Evolutionary conservation across 2,329 filamentous ascomycete species (phyloP), one percentile per base, ranked within the genome.

Genomic region (Amauroascus verrucosus): DNA sequence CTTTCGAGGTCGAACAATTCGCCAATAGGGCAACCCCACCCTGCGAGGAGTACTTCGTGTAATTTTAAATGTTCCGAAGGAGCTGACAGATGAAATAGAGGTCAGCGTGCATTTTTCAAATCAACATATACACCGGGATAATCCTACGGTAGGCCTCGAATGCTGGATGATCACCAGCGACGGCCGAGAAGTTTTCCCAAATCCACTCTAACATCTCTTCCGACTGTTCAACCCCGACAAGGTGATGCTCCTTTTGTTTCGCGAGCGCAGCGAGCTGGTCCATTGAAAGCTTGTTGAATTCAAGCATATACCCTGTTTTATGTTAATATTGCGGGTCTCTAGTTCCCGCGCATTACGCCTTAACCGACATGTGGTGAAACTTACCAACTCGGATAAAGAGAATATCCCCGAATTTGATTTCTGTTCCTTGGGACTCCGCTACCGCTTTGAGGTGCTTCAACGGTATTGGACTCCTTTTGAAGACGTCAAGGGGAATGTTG

Each of bases 101-200:
- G 28, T 47, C 28, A 47, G 44, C n/a, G 33, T 32, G 11, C n/a
- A 13, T 14, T 18, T 33, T 33, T 47, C 16, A 33, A 38, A n/a
- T 22, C 20, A n/a, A 26, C 45, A 2, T 8, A 40, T 14, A 22
- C 7, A 30, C n/a, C 16, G 6, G 28, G 38, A 40, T 30, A 30
- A 6, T 61, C 56, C 38, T 37, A 56, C 46, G 58, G 51, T 52
- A 55, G 26, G 73, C 73, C 62, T 82, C 79, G 60, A 78, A 77
- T 4, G 71, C 72, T 8, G 79, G 75, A 18, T 75, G 73, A 56
- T 83, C 80, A 11, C 80, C 77, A 0, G 75, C 80, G 2, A 81
- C 74, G 2, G 79, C 80, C 0, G 77, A 69, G 60, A 83, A 82
- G 14, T 73, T 70, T 49, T 82, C 73, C 78, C 79, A 82, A 13